Conservation (phyloP, 2,329 filamentous ascomycete species). For the Camillea tinctor region DNA sequence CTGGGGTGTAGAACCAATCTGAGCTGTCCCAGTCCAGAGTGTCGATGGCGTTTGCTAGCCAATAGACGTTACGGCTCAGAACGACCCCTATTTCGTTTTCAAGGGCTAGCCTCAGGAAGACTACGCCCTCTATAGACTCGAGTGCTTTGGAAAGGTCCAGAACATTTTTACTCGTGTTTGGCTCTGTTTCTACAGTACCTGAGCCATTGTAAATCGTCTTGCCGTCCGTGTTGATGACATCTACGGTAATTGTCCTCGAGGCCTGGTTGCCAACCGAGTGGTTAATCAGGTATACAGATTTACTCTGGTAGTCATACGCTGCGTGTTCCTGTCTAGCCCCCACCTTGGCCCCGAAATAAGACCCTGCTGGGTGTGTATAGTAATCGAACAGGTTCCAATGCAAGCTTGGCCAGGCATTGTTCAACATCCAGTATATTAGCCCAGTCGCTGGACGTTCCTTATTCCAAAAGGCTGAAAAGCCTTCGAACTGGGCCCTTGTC, state of each 20-base stretch:
- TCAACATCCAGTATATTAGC: slow-evolving; percentile 67
- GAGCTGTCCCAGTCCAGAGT: slow-evolving; percentile 54
- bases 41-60: slow-evolving; percentile 49
- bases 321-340: slow-evolving; percentile 51
- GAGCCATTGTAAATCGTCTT: slow-evolving; percentile 36
- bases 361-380: slow-evolving; percentile 56
- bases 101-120: slow-evolving; percentile 51
- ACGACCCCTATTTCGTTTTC: slow-evolving; percentile 28
- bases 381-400: slow-evolving; percentile 67
- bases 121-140: slow-evolving; percentile 39
- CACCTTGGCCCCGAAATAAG: slow-evolving; percentile 59
- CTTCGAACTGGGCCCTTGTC: slow-evolving; percentile 59
- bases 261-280: slow-evolving; percentile 43
- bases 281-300: slow-evolving; percentile 53
- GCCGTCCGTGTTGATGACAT: slow-evolving; percentile 51
- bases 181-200: slow-evolving; percentile 36
- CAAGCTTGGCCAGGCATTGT: slow-evolving; percentile 62
- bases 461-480: slow-evolving; percentile 50
- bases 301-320: slow-evolving; percentile 50
- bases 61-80: slow-evolving; percentile 61
- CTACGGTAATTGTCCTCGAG: slow-evolving; percentile 43
- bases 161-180: slow-evolving; percentile 44
- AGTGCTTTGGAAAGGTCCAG: slow-evolving; percentile 32
- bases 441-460: slow-evolving; percentile 55
- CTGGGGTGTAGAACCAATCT: slow-evolving; percentile 59